These are phyloP conservation scores for Striga asiatica DNA, from an alignment of 257 asterid genomes.

Conservation along the genomic window DNA sequence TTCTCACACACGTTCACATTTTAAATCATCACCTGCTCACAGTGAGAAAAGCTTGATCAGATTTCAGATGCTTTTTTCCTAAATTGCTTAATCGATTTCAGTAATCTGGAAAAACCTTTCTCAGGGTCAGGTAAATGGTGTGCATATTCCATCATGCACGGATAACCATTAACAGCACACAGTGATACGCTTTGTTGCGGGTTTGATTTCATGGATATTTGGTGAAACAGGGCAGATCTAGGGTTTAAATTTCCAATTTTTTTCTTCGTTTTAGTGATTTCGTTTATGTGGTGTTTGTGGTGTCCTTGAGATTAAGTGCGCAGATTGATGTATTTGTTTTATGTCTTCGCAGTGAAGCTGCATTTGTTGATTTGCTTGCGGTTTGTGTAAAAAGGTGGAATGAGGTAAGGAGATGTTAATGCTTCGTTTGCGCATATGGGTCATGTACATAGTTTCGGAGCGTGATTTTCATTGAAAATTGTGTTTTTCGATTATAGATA, in stretches of 20 bases:
- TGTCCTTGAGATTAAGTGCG: background rate
- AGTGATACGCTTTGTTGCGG: background rate
- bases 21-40: conserved; percentile 19
- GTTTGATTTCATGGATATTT: conserved; percentile 13
- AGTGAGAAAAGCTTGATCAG: conserved; percentile 20
- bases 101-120: conserved; percentile 20
- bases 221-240: conserved; percentile 26
- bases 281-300: conserved; percentile 3
- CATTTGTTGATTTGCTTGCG: conserved; percentile 16
- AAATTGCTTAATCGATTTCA: conserved; percentile 19
- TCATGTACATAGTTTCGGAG: conserved; percentile 8
- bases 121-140: conserved; percentile 19
- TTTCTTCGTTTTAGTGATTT: background rate
- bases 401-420: conserved; percentile 23
- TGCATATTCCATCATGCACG: conserved; percentile 1
- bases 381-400: conserved; percentile 11
- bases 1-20: conserved; percentile 23
- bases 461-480: conserved; percentile 6
- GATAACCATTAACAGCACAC: background rate
- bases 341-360: conserved; percentile 24
- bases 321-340: background rate
- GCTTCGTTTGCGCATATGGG: background rate
- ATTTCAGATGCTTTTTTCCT: conserved; percentile 19
- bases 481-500: conserved; percentile 20
- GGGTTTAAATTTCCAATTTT: conserved; percentile 13